Conservation (phyloP, 352 stramenopile genomes). For the Phytopythium kandeliae region DNA sequence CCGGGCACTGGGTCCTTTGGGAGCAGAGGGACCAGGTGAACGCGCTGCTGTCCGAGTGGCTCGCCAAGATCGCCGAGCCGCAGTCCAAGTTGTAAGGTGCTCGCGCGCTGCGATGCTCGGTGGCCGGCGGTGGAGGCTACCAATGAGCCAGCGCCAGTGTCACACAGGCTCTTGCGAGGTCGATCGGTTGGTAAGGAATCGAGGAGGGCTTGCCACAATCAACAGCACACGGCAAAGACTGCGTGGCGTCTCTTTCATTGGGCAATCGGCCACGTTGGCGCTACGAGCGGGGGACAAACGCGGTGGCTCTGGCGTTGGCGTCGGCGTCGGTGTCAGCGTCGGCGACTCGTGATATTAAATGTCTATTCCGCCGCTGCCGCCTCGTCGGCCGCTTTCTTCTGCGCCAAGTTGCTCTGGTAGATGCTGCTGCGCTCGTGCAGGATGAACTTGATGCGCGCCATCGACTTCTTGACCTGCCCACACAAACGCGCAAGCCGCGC, state of each 20-base stretch:
- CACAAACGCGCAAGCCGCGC: conserved; percentile 1
- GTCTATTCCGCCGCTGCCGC: conserved; percentile 9
- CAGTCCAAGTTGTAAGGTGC: conserved; percentile 17
- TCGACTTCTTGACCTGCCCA: conserved; percentile 72
- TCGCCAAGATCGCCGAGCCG: conserved; percentile 19
- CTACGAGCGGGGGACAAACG: too few species aligned
- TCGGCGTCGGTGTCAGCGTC: too few species aligned
- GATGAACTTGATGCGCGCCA: conserved; percentile 86
- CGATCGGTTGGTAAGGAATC: too few species aligned
- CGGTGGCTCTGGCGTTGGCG: too few species aligned
- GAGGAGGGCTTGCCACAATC: not conserved
- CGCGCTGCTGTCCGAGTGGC: conserved; percentile 26
- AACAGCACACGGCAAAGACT: not conserved
- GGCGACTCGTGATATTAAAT: not conserved
- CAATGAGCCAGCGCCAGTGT: too few species aligned
- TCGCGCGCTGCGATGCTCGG: too few species aligned
- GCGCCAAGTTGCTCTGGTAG: conserved; percentile 63
- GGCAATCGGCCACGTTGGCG: too few species aligned
- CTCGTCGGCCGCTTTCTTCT: conserved; percentile 28
- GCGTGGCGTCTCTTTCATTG: too few species aligned
- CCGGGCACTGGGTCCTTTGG: conserved; percentile 61
- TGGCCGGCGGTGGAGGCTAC: too few species aligned
- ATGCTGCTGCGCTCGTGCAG: conserved; percentile 79
- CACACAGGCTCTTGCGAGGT: too few species aligned
- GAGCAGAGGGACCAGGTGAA: conserved; percentile 46